A percentile compares a stretch with the other conserved stretches of the same genome.
Evolutionary conservation across 2,329 filamentous ascomycete genomes (phyloP).

Genomic region (Alternaria panax): DNA sequence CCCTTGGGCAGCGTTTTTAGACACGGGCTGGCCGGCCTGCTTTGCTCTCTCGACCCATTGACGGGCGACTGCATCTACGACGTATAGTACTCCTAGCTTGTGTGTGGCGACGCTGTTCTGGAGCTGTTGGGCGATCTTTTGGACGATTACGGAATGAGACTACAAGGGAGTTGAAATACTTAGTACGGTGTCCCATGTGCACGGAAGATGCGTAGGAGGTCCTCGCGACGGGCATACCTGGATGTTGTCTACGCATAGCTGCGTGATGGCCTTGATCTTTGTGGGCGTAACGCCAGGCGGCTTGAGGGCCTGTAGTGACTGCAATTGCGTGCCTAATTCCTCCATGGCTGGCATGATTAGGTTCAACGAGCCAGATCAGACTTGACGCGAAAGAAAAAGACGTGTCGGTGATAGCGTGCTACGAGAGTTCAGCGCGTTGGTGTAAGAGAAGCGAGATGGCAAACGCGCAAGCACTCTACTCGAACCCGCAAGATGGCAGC

Average conservation of each 20-base stretch:
- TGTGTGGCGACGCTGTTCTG: slow-evolving; percentile 93
- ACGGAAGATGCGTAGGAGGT: slow-evolving; percentile 13
- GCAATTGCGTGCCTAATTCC: slow-evolving; percentile 88
- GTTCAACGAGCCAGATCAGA: slow-evolving; percentile 35
- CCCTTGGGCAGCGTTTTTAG: slow-evolving; percentile 85
- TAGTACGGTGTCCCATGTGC: slow-evolving; percentile 32
- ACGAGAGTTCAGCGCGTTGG: slow-evolving; percentile 17
- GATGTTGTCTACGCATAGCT: slow-evolving; percentile 74
- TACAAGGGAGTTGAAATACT: slow-evolving; percentile 53
- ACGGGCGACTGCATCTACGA: slow-evolving; percentile 99
- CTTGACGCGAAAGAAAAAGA: slow-evolving; percentile 27
- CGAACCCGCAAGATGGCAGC: slow-evolving; percentile 34
- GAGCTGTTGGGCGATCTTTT: slow-evolving; percentile 97
- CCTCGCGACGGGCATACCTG: slow-evolving; percentile 37
- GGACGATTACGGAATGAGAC: slow-evolving; percentile 94
- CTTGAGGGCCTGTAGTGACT: slow-evolving; percentile 90
- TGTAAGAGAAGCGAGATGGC: slow-evolving; percentile 30
- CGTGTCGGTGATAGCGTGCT: slow-evolving; percentile 15
- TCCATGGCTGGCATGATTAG: slow-evolving; percentile 74
- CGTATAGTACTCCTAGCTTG: slow-evolving; percentile 98
- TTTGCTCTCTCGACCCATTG: slow-evolving; percentile 98
- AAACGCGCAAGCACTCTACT: slow-evolving; percentile 37
- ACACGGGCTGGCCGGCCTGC: slow-evolving; percentile 76
- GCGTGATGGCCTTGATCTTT: slow-evolving; percentile 86
- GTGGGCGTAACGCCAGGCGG: slow-evolving; percentile 93